Evolutionary conservation across 306 rosid genomes (phyloP).

Genomic region (Psophocarpus tetragonolobus): DNA sequence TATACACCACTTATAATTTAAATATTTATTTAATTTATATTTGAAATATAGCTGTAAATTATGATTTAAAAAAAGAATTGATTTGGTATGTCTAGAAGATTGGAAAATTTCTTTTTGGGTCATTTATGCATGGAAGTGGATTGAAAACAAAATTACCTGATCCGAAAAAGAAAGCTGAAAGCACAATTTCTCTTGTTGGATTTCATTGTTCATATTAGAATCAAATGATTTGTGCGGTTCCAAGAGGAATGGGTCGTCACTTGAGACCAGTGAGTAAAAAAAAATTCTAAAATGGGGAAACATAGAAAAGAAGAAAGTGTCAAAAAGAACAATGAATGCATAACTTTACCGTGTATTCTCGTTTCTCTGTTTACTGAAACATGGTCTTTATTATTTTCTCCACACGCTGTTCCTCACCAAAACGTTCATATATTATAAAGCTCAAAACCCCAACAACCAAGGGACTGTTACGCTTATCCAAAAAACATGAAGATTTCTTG

Average conservation of each 20-base stretch:
- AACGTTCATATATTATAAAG: constrained; percentile 20
- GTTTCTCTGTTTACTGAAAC: background rate
- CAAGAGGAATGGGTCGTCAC: background rate
- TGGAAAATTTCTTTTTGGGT: background rate
- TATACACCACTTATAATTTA: background rate
- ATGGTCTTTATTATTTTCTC: constrained; percentile 19
- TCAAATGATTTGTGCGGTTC: background rate
- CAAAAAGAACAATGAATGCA: background rate
- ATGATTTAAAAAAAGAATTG: background rate
- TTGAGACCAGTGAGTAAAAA: background rate
- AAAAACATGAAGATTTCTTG: background rate
- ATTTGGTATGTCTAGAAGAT: background rate
- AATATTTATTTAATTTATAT: background rate
- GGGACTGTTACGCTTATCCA: background rate
- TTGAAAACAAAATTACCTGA: background rate
- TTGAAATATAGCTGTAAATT: background rate
- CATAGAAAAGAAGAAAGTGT: background rate
- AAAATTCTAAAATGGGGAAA: background rate
- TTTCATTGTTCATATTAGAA: background rate
- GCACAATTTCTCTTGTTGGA: background rate
- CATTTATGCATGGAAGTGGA: background rate
- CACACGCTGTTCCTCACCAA: background rate
- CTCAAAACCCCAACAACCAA: background rate
- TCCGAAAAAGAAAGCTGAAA: too few species aligned
- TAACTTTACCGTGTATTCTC: constrained; percentile 17